Percentiles rank a stretch among this genome's conserved stretches.
phyloP scores from a whole-genome alignment of 148 eudicot species.

The Pouteria glomerata region DNA sequence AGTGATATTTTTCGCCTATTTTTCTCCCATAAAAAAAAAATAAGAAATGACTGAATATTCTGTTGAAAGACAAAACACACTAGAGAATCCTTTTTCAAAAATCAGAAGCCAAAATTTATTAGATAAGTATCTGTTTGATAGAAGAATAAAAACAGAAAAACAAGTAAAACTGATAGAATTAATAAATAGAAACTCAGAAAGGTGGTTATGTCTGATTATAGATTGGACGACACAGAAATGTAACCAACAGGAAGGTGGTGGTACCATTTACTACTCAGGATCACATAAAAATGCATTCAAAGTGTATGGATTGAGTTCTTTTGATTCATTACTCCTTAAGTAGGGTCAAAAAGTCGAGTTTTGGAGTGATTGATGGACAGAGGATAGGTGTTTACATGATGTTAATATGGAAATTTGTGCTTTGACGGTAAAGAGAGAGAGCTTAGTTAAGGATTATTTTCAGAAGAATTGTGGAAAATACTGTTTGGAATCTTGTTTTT shows the following conservation, averaged over 20 bases:
- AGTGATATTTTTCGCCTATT: no score
- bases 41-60: neutral
- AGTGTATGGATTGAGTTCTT: no score
- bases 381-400: no score
- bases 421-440: no score
- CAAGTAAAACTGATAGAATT: neutral
- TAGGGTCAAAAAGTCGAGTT: no score
- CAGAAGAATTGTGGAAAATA: no score
- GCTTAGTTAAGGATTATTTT: no score
- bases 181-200: neutral
- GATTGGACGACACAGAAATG: neutral
- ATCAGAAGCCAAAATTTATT: neutral
- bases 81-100: neutral
- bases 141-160: neutral
- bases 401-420: no score
- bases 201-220: neutral
- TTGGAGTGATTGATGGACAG: no score
- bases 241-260: neutral
- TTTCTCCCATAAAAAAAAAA: no score
- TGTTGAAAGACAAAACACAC: neutral
- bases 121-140: neutral
- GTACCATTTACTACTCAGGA: neutral
- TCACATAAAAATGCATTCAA: neutral
- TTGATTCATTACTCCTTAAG: no score
- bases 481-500: no score